Conservation (phyloP, 2,329 filamentous ascomycete genomes). For the Diplodia seriata region DNA sequence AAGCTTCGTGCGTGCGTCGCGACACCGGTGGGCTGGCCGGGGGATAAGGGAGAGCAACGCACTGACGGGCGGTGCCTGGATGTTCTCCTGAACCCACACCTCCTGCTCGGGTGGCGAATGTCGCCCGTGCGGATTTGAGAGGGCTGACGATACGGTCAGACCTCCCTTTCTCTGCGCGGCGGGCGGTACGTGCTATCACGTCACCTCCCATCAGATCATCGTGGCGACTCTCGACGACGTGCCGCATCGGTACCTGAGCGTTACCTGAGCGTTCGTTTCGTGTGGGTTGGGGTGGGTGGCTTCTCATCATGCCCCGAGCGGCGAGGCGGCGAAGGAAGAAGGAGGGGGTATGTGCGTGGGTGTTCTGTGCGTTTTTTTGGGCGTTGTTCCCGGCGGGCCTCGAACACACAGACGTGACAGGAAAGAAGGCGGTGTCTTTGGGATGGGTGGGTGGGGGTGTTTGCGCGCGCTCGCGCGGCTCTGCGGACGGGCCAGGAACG, state of each 20-base stretch:
- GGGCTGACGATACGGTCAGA: background rate
- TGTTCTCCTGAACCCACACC: background rate
- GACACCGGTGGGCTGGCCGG: background rate
- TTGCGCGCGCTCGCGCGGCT: background rate
- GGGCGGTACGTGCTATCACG: slow-evolving; percentile 1
- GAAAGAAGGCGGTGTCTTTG: background rate
- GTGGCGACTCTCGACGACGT: background rate
- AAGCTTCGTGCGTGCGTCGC: background rate
- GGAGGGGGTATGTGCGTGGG: too few relatives aligned
- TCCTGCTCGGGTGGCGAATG: too few relatives aligned
- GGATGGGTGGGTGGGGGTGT: background rate
- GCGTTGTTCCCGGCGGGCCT: background rate
- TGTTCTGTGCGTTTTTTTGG: background rate
- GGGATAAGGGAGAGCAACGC: background rate
- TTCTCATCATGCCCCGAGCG: too few relatives aligned
- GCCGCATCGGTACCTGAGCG: background rate
- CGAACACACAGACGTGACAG: background rate
- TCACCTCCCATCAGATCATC: background rate
- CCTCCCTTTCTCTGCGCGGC: background rate
- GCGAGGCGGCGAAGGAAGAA: too few relatives aligned
- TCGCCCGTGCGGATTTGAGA: too few relatives aligned
- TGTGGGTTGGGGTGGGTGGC: background rate
- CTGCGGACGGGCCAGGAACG: slow-evolving; percentile 1
- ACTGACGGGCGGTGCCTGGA: background rate
- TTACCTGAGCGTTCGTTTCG: background rate